A percentile compares a stretch with the other conserved stretches of the same genome.
These are phyloP conservation scores for Helotiales sp. DNA, from an alignment of 2,329 filamentous ascomycete genomes.

Conservation along the genomic window DNA sequence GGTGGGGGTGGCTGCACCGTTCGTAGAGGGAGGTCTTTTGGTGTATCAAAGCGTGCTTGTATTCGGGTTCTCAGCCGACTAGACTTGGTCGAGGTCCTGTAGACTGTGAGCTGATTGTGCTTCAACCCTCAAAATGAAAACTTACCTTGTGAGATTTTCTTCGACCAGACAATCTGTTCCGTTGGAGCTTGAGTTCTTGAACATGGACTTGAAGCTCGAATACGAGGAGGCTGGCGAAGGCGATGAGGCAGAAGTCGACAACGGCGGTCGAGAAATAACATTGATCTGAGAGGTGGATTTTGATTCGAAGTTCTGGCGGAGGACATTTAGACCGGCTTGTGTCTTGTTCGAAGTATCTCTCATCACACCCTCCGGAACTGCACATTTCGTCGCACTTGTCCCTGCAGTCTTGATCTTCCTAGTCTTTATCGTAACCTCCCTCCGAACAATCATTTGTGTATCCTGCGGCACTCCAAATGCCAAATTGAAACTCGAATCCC, in stretches of 20 bases:
- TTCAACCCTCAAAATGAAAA: background rate
- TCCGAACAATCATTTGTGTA: background rate
- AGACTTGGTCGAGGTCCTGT: background rate
- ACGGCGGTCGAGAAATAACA: background rate
- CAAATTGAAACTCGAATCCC: conserved; percentile 28
- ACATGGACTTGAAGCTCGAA: background rate
- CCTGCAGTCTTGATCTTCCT: background rate
- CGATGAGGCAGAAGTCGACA: background rate
- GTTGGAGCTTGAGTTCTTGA: conserved; percentile 9
- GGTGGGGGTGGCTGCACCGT: background rate
- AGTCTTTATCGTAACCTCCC: conserved; percentile 3
- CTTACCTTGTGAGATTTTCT: background rate
- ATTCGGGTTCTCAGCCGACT: background rate
- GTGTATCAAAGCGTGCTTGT: background rate
- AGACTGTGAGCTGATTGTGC: background rate
- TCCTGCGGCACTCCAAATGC: conserved; percentile 18
- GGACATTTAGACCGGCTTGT: background rate
- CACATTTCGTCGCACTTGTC: background rate
- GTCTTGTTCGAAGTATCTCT: background rate
- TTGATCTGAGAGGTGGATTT: conserved; percentile 13
- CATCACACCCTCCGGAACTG: background rate
- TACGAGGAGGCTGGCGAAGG: background rate
- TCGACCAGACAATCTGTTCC: conserved; percentile 10
- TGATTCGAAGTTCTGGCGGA: conserved; percentile 25
- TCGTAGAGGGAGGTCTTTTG: background rate